Evolutionary conservation across 306 rosid species (phyloP).

Genomic region (Vigna trinervia): DNA sequence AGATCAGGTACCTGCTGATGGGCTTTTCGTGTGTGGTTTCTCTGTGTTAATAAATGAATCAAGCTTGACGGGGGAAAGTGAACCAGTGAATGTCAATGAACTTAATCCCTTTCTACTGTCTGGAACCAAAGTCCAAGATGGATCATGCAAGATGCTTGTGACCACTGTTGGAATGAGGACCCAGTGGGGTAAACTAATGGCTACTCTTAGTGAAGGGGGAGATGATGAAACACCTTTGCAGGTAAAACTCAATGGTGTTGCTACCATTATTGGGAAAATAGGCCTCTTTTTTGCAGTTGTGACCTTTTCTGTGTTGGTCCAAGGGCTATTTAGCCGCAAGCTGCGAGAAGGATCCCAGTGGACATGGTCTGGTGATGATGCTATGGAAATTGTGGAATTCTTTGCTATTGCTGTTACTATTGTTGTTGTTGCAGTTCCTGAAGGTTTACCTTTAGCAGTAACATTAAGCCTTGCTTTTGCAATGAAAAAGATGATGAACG

Average conservation of each 20-base stretch:
- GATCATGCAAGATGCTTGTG: slow-evolving; percentile 97
- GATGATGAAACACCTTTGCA: slow-evolving; percentile 99
- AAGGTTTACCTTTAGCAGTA: slow-evolving; percentile 98
- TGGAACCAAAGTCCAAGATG: slow-evolving; percentile 98
- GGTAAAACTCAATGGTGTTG: slow-evolving; percentile 99
- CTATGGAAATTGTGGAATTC: slow-evolving; percentile 81
- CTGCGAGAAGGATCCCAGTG: slow-evolving; percentile 82
- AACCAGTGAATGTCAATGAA: slow-evolving; percentile 73
- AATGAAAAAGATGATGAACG: slow-evolving; percentile 99
- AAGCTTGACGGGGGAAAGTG: slow-evolving; percentile 98
- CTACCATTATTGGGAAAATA: slow-evolving; percentile 95
- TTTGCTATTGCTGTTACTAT: slow-evolving; percentile 96
- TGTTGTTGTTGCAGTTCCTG: slow-evolving; percentile 98
- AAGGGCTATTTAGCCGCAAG: slow-evolving; percentile 86
- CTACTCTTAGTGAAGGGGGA: slow-evolving; percentile 98
- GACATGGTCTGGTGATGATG: slow-evolving; percentile 87
- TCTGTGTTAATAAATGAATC: slow-evolving; percentile 92
- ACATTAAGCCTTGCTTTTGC: slow-evolving; percentile 99
- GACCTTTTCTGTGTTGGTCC: slow-evolving; percentile 91
- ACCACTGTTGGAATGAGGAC: slow-evolving; percentile 99
- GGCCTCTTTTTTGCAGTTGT: slow-evolving; percentile 94
- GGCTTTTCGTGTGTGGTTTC: slow-evolving; percentile 84
- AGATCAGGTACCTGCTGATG: slow-evolving; percentile 98
- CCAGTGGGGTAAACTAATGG: slow-evolving; percentile 98
- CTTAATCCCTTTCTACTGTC: slow-evolving; percentile 87